A percentile compares a stretch with the other conserved stretches of the same genome.
These are phyloP conservation scores for Rhizopogon rudus DNA, from an alignment of 768 basidiomycete genomes.

Conservation along the genomic window DNA sequence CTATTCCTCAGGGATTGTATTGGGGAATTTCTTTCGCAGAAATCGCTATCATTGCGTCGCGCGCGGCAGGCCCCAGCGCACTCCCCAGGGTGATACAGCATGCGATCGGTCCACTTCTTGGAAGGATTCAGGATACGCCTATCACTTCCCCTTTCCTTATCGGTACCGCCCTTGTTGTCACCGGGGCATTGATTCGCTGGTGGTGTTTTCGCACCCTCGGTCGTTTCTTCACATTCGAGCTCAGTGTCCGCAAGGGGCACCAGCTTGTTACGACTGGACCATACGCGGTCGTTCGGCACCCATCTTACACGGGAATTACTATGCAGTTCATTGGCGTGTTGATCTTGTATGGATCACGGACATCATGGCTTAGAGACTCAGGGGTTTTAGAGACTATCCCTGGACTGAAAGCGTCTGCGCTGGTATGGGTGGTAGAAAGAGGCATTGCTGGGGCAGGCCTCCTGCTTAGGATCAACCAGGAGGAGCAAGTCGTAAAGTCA, in stretches of 20 bases:
- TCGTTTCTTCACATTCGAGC: conserved; percentile 24
- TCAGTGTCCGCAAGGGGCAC: conserved; percentile 18
- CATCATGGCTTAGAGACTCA: conserved; percentile 12
- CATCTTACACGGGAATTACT: conserved; percentile 19
- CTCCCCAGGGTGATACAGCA: neutral
- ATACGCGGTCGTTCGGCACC: conserved; percentile 25
- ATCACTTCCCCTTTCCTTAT: conserved; percentile 11
- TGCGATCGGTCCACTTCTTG: neutral
- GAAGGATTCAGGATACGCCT: neutral
- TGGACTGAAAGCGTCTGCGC: neutral
- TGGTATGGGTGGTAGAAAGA: neutral
- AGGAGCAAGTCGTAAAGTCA: conserved; percentile 26
- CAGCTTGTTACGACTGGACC: conserved; percentile 24
- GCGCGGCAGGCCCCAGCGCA: neutral
- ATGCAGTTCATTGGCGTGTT: conserved; percentile 6
- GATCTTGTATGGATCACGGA: conserved; percentile 1
- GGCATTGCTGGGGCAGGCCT: neutral
- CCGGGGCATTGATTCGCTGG: conserved; percentile 19
- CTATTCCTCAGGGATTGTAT: neutral
- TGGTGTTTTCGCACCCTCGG: conserved; percentile 22
- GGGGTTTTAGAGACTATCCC: conserved; percentile 5
- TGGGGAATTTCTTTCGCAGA: neutral
- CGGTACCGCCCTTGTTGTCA: conserved; percentile 11
- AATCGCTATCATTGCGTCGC: neutral
- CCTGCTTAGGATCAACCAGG: conserved; percentile 8